Base-by-base conservation (phyloP, 805 yeast genomes). In the Cyberlindnera mississippiensis region DNA sequence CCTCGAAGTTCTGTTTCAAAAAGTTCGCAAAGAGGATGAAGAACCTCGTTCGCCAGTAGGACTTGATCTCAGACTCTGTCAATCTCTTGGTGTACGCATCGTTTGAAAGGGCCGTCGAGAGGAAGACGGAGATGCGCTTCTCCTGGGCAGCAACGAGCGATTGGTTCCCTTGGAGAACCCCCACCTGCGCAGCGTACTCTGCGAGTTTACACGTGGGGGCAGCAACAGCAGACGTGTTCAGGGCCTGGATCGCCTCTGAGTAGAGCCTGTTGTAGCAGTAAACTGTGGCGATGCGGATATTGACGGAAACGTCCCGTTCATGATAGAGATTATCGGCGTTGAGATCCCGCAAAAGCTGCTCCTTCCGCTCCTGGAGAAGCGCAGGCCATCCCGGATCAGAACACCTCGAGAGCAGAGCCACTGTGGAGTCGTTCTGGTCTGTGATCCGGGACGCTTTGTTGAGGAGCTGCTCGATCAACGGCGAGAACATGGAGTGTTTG, bases 11-110 rank as follows among this genome's bases (percentile, higher is more conserved):
- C 13, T 48, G 45, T 22, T 49, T 48, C 13, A 57, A 40, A 34
- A 61, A 61, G 12, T 53, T 35, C 2, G 59, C 51, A 45, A 53
- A 49, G 4, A 61, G 18, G 2, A 57, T 44, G 10, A 52, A 39
- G 32, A 52, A 50, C 17, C 53, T 52, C 5, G 59, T 50, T 41
- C 56, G 52, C 57, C 59, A 60, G 38, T 48, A 59, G 2, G 61
- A 45, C 10, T 36, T 29, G 7, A 54, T 48, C 38, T 61, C 64
- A 2, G 28, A 19, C 1, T 41, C 45, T 1, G 57, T 57, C 11
- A 56, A 29, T 43, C 56, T 49, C 30, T 57, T 55, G 15, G 40
- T 12, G 15, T 55, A 57, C 9, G 52, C 17, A 26, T 57, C 60
- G 37, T 49, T 55, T 3, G 59, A 48, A 26, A 42, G 29, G 3